These are phyloP conservation scores for Cyclocybe aegerita DNA, from an alignment of 768 basidiomycete species.

Conservation along the genomic window DNA sequence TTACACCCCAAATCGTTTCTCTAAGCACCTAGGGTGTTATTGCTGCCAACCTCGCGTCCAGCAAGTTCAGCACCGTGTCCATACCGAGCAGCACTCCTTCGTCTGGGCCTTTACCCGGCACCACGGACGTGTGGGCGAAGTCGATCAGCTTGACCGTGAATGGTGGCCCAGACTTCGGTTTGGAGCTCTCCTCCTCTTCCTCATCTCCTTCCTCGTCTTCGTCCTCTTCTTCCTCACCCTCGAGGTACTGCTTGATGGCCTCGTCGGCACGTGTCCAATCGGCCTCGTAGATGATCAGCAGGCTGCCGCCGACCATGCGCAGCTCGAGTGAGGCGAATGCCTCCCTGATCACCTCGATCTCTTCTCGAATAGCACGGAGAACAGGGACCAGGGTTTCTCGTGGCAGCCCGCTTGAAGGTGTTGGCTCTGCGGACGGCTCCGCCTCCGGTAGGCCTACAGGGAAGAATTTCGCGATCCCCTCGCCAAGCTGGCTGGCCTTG, in stretches of 20 bases:
- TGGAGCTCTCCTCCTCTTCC: conserved; percentile 32
- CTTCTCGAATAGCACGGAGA: conserved; percentile 51
- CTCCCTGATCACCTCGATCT: conserved; percentile 36
- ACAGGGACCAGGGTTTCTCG: conserved; percentile 51
- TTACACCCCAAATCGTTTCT: too few species aligned
- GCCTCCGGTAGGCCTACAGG: conserved; percentile 38
- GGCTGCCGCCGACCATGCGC: conserved; percentile 79
- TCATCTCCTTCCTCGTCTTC: conserved; percentile 36
- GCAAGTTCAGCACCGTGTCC: conserved; percentile 57
- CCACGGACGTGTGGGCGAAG: conserved; percentile 84
- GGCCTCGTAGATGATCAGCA: conserved; percentile 76
- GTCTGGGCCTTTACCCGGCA: conserved; percentile 75
- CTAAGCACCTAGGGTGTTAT: conserved; percentile 19
- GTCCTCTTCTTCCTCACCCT: conserved; percentile 24
- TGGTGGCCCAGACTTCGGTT: conserved; percentile 40
- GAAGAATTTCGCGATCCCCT: conserved; percentile 82
- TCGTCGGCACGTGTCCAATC: conserved; percentile 44
- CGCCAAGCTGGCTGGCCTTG: conserved; percentile 62
- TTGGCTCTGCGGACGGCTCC: conserved; percentile 7
- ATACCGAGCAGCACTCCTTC: conserved; percentile 75
- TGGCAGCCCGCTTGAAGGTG: conserved; percentile 52
- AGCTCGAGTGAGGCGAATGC: conserved; percentile 58
- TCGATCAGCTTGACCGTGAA: conserved; percentile 84
- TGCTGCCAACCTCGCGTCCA: conserved; percentile 56
- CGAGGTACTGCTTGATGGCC: conserved; percentile 33